A percentile compares a stretch with the other conserved stretches of the same genome.
Conservation (phyloP, 225 moss, liverwort and hornwort genomes). For the Ulota crispa region DNA sequence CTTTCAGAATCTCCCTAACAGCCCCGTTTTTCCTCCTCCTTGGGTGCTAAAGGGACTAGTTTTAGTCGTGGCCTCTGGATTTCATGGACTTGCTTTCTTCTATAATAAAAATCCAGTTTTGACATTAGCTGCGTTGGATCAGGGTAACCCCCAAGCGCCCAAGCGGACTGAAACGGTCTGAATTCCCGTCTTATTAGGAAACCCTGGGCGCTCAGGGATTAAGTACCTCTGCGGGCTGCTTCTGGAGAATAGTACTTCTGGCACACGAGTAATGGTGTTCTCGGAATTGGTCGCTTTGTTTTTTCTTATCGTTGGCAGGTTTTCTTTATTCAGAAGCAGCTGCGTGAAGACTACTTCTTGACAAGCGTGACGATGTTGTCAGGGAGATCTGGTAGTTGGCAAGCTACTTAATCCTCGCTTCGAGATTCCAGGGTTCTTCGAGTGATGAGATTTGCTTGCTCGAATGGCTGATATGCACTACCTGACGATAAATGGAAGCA, state of each 20-base stretch:
- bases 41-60: neutral
- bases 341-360: neutral
- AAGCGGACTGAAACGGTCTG: too few species aligned
- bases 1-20: conserved; percentile 13
- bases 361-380: neutral
- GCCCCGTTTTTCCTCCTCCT: neutral
- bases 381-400: neutral
- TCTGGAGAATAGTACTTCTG: neutral
- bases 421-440: neutral
- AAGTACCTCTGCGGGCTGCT: neutral
- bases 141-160: too few species aligned
- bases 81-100: neutral
- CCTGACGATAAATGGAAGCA: neutral
- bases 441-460: neutral
- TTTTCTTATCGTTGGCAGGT: conserved; percentile 2
- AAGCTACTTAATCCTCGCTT: neutral
- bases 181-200: too few species aligned
- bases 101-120: neutral
- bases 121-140: neutral
- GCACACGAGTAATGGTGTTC: neutral
- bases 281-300: neutral
- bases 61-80: too few species aligned
- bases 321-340: neutral
- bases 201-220: too few species aligned
- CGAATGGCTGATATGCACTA: neutral